phyloP scores from a whole-genome alignment of 148 eudicot species.

The Polygonum maritimum region DNA sequence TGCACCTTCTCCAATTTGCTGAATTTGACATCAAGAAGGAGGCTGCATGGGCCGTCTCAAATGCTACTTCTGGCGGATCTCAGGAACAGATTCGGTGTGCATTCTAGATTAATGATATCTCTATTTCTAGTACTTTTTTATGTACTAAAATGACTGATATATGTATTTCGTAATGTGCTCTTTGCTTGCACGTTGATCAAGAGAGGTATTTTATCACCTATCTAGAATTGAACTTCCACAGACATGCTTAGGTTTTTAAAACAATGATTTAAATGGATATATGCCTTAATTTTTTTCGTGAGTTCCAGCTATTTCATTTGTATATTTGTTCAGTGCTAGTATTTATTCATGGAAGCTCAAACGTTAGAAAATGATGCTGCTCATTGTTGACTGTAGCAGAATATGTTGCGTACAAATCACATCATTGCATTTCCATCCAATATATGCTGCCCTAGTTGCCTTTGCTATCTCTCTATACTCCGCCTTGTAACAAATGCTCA shows the following conservation, averaged over 20 bases:
- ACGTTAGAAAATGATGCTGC: neutral
- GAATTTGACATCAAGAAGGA: conserved; percentile 80
- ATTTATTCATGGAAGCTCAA: neutral
- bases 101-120: neutral
- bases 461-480: neutral
- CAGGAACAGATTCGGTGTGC: conserved; percentile 64
- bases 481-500: neutral
- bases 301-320: neutral
- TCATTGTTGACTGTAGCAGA: neutral
- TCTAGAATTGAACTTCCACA: neutral
- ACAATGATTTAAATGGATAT: neutral
- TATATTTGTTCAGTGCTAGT: neutral
- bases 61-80: conserved; percentile 76
- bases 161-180: neutral
- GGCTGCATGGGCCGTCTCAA: conserved; percentile 86
- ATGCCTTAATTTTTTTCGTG: neutral
- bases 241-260: neutral
- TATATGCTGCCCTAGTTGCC: neutral
- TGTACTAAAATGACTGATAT: neutral
- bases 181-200: neutral
- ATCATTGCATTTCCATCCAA: neutral
- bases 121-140: neutral
- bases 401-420: neutral
- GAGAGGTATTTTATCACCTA: neutral
- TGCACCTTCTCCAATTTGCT: conserved; percentile 59